Evolutionary conservation across 2,329 filamentous ascomycete genomes (phyloP), one percentile per base, ranked within the genome.

Genomic region (Lomentospora prolificans): DNA sequence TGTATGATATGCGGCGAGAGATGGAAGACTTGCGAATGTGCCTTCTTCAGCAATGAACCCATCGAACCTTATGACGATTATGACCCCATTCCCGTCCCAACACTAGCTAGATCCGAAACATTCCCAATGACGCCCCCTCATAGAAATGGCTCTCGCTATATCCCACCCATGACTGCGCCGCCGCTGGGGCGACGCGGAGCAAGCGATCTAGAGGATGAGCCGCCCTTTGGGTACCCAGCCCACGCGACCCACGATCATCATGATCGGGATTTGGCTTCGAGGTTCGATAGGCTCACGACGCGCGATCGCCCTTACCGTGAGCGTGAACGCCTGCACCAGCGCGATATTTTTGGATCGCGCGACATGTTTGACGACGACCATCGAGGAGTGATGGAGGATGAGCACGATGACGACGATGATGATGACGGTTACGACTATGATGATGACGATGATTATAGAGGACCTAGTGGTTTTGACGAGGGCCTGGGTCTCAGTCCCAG

Each of bases 11-110:
- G 90, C 65, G 90, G 87, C 22, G 66, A 75, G 30, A 87, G 87
- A 62, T 95, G 90, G 89, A 92, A 89, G 70, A 84, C 77, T 1
- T 95, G 90, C 65, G 82, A 87, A 55, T 95, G 90, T 61, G 85
- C 87, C 0, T 89, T 84, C 82, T 90, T 91, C 73, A 87, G 84
- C 65, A 81, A 84, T 62, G 77, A 81, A 25, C 60, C 66, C 28
- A 28, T 55, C 30, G 53, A 51, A 30, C 44, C 27, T 19, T 48
- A 48, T 14, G 53, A 55, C n/a, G 44, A 39, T 19, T 55, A 50
- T 36, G 44, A 41, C 19, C 46, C 17, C 8, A 9, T 33, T 14
- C 46, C 53, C 17, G 22, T 55, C n/a, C 53, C 53, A 17, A 50
- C 46, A 24, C 30, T 55, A 31, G 14, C 53, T 30, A 30, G 53